These are phyloP conservation scores for Alternaria gaisen DNA, from an alignment of 2,329 filamentous ascomycete genomes.

Conservation along the genomic window DNA sequence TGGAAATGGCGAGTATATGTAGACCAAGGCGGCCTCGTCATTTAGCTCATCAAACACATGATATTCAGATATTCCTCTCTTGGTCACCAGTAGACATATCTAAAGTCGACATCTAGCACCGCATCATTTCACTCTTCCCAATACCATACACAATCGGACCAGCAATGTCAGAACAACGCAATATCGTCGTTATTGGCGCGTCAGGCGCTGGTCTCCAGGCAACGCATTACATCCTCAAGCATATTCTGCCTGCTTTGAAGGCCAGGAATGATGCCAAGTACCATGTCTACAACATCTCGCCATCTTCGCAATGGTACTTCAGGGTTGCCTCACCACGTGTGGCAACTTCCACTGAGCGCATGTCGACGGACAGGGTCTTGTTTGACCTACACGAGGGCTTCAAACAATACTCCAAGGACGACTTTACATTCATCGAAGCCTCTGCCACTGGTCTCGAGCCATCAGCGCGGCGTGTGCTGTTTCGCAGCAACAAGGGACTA, in stretches of 20 bases:
- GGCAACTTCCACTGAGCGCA: slow-evolving; percentile 58
- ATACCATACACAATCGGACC: background rate
- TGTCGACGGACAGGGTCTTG: slow-evolving; percentile 60
- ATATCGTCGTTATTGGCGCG: slow-evolving; percentile 49
- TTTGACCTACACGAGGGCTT: slow-evolving; percentile 61
- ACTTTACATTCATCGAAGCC: slow-evolving; percentile 62
- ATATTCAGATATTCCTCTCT: background rate
- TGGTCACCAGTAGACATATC: background rate
- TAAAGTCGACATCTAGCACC: background rate
- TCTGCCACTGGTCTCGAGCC: slow-evolving; percentile 59
- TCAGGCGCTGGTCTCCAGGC: slow-evolving; percentile 40
- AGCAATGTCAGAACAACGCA: slow-evolving; percentile 43
- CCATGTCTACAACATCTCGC: slow-evolving; percentile 64
- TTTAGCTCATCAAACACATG: background rate
- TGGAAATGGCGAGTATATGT: slow-evolving; percentile 6
- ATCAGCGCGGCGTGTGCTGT: slow-evolving; percentile 54
- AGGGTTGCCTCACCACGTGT: slow-evolving; percentile 63
- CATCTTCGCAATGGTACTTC: slow-evolving; percentile 63
- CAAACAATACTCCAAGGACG: slow-evolving; percentile 57
- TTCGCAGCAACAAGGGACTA: slow-evolving; percentile 44
- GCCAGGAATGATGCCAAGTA: slow-evolving; percentile 49
- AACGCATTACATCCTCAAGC: slow-evolving; percentile 49
- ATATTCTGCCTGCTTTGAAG: slow-evolving; percentile 47
- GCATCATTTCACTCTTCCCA: background rate
- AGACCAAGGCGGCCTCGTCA: background rate